Percentiles rank a stretch among this genome's conserved stretches.
phyloP scores from a whole-genome alignment of 805 yeast species.

The Zygoascus bituminiphila region DNA sequence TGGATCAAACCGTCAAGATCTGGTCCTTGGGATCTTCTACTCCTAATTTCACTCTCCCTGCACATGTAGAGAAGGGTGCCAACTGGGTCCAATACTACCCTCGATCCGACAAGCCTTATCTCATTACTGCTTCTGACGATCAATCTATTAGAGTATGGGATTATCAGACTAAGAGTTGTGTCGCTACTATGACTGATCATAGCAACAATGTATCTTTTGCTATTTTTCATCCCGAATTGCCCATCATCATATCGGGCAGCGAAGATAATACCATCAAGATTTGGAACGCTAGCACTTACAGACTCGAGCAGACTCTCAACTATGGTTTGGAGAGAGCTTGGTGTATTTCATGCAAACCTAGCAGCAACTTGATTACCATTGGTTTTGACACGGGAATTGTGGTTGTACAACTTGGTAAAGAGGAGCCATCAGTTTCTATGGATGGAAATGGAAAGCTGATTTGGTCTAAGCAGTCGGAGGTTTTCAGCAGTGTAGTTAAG shows the following conservation, averaged over 20 bases:
- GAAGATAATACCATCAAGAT: slow-evolving; percentile 92
- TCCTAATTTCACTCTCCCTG: slow-evolving; percentile 86
- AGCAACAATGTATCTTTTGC: slow-evolving; percentile 93
- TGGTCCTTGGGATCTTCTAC: slow-evolving; percentile 86
- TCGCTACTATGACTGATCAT: slow-evolving; percentile 92
- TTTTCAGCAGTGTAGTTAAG: slow-evolving; percentile 73
- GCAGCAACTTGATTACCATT: slow-evolving; percentile 71
- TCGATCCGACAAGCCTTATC: slow-evolving; percentile 92
- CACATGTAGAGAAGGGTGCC: slow-evolving; percentile 90
- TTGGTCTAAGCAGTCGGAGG: slow-evolving; percentile 86
- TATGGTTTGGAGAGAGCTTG: slow-evolving; percentile 93
- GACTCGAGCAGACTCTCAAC: slow-evolving; percentile 83
- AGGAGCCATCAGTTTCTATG: slow-evolving; percentile 89
- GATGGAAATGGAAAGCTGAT: slow-evolving; percentile 87
- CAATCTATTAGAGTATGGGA: slow-evolving; percentile 87
- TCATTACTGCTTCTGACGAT: slow-evolving; percentile 88
- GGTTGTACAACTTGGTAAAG: slow-evolving; percentile 84
- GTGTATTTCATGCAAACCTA: slow-evolving; percentile 77
- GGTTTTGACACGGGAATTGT: slow-evolving; percentile 95
- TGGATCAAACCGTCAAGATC: slow-evolving; percentile 92
- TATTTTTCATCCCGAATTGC: slow-evolving; percentile 95
- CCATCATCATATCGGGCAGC: slow-evolving; percentile 88
- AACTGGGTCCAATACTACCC: slow-evolving; percentile 97
- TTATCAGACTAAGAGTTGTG: slow-evolving; percentile 92
- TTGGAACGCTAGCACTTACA: slow-evolving; percentile 93